Evolutionary conservation across 495 filamentous ascomycete genomes (phyloP), one percentile per base, ranked within the genome.

Genomic region (Extremus antarcticus): DNA sequence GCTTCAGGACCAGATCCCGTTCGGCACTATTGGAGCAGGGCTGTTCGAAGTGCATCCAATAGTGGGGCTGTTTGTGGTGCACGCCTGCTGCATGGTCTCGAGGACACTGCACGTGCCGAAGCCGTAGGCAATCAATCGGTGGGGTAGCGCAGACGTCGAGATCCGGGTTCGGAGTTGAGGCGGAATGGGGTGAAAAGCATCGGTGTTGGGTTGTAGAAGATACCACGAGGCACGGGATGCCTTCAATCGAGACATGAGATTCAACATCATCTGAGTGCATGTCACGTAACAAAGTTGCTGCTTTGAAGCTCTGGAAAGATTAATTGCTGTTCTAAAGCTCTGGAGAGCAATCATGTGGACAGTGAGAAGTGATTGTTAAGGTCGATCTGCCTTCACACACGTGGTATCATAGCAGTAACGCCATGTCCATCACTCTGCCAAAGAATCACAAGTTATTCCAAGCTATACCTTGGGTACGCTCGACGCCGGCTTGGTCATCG

Each of bases 31-130:
- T 69, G 74, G 77, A 7, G 68, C 76, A 43, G 86, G 85, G 0
- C 38, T 75, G 11, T 74, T 90, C 35, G 91, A 94, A 66, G 80
- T 95, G 58, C 92, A 98, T 69, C 90, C 94, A n/a, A 73, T 87
- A 10, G 88, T 83, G 16, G 68, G 81, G 19, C 52, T 97, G 47
- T 98, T 97, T 71, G 73, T 92, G 55, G 57, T 87, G 16, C 84
- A 90, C 63, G 92, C 91, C 0, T 94, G 86, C 62, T 67, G 88
- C 62, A 96, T 98, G 92, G 84, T 90, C 57, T 94, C 88, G 72
- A 91, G 90, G 77, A 88, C 81, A 29, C 79, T 98, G 65, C 89
- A 94, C 65, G 90, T 98, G 41, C 92, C 92, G n/a, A 98, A 98
- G 78, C 87, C 89, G 46, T 96, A 69, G 51, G n/a, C n/a, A n/a